Base-by-base conservation (phyloP, 805 yeast species). In the Hanseniaspora guilliermondii region DNA sequence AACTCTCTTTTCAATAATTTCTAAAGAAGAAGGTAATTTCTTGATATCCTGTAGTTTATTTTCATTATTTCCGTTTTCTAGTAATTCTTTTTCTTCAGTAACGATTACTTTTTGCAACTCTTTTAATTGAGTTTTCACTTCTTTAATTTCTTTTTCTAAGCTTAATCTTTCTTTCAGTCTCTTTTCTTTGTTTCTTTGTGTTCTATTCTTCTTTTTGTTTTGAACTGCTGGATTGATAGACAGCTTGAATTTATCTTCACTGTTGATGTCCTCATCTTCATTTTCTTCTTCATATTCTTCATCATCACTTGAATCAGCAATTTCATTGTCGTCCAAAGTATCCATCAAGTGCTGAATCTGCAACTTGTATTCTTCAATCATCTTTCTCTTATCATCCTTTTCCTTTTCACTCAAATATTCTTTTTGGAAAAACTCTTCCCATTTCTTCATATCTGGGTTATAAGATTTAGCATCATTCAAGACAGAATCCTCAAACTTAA, bases 401-500 rank as follows among this genome's bases (percentile, higher is more conserved):
- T 77, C 73, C 62, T 79, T 78, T 62, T 87, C 95, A 53, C 73
- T 72, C 52, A 65, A 74, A 60, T 75, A 82, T 68, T 88, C 97
- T 53, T 73, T 71, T 53, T 77, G 71, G 52, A 93, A 77, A 60
- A 89, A 74, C 19, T 67, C 68, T 61, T 80, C 79, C 98, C 98
- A 93, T 27, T 85, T 79, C 55, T 82, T 84, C 59, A 82, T 72
- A 12, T 91, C 76, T 25, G 98, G 98, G 65, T 93, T 93, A 41
- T 68, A 93, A 2, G 97, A 89, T 66, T 84, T 85, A 1, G 83
- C 93, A 61, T 83, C 82, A 12, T 95, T 88, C 3, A 80, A 55
- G 21, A 37, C 42, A 25, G 46, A n/a, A 1, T 60, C 66, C 19
- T 73, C 80, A 47, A 70, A 61, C n/a, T 74, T 74, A 56, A 72